phyloP scores from a whole-genome alignment of 1,284 basidiomycete species.

The Leccinum cinnamomeum region DNA sequence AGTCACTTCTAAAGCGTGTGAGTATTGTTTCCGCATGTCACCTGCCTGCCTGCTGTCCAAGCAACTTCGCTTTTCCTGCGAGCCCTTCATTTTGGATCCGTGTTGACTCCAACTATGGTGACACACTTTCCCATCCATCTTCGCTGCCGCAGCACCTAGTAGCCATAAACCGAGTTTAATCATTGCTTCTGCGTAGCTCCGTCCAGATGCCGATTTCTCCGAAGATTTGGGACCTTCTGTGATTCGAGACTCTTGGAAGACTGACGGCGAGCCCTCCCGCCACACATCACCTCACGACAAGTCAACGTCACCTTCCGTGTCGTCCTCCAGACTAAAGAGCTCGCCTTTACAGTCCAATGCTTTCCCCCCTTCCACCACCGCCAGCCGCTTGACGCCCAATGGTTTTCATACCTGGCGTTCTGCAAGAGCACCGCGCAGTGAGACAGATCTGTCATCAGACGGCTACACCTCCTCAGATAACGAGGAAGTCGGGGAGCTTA shows the following conservation, averaged over 20 bases:
- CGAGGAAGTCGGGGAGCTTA: slow-evolving; percentile 42
- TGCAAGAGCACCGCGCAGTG: slow-evolving; percentile 24
- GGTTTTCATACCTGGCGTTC: slow-evolving; percentile 12
- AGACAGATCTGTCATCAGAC: slow-evolving; percentile 38
- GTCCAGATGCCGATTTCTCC: slow-evolving; percentile 66
- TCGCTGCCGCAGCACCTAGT: background rate
- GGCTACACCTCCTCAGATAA: slow-evolving; percentile 40
- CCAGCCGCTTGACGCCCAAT: slow-evolving; percentile 2
- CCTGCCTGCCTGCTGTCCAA: background rate
- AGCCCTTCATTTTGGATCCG: background rate
- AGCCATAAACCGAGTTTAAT: slow-evolving; percentile 11
- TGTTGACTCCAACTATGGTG: background rate
- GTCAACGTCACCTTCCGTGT: slow-evolving; percentile 23
- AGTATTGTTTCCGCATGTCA: slow-evolving; percentile 25
- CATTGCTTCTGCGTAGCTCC: slow-evolving; percentile 48
- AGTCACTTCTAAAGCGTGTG: slow-evolving; percentile 66
- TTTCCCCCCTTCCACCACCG: slow-evolving; percentile 8
- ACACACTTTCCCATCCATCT: slow-evolving; percentile 2
- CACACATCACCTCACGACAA: slow-evolving; percentile 23
- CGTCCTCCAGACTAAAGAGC: slow-evolving; percentile 15
- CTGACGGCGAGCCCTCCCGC: slow-evolving; percentile 27
- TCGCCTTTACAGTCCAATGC: slow-evolving; percentile 17
- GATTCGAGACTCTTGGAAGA: slow-evolving; percentile 72
- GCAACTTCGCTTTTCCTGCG: background rate
- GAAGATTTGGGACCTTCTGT: slow-evolving; percentile 68